Conservation (phyloP, 805 yeast genomes). For the Ogataea ganodermae region DNA sequence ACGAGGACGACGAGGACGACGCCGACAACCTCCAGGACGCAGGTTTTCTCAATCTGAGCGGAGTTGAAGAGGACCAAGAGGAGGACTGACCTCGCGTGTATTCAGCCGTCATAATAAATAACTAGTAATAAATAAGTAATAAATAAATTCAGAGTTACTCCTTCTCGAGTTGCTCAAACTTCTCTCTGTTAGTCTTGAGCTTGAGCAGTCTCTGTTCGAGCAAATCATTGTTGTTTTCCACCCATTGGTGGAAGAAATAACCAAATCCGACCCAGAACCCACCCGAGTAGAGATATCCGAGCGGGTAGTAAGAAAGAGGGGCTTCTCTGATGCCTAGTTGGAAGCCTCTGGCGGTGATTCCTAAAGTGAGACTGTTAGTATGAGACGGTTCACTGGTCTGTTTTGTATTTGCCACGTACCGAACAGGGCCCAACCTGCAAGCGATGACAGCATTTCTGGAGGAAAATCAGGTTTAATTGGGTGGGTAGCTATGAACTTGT, state of each 20-base stretch:
- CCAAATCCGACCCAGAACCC: constrained; percentile 47
- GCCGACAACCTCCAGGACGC: constrained; percentile 18
- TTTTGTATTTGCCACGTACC: constrained; percentile 29
- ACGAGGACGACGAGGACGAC: constrained; percentile 9
- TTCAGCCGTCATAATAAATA: constrained; percentile 14
- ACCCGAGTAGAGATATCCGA: constrained; percentile 46
- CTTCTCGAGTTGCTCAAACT: constrained; percentile 18
- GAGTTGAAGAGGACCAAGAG: constrained; percentile 15
- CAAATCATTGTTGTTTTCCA: constrained; percentile 40
- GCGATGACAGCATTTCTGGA: constrained; percentile 17
- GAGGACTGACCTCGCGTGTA: constrained; percentile 12
- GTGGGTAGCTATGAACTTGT: not conserved
- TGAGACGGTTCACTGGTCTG: not conserved
- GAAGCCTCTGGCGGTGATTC: constrained; percentile 45
- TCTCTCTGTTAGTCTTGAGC: constrained; percentile 40
- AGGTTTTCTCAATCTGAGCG: constrained; percentile 15
- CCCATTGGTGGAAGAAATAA: constrained; percentile 40
- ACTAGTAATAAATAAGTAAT: constrained; percentile 6
- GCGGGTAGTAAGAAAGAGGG: constrained; percentile 39
- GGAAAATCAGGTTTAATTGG: not conserved
- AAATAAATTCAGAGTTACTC: constrained; percentile 13
- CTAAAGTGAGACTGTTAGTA: constrained; percentile 22
- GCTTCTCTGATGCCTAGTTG: constrained; percentile 46
- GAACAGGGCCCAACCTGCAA: constrained; percentile 41
- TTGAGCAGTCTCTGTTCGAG: constrained; percentile 40